Evolutionary conservation across 1,284 basidiomycete species (phyloP).

Genomic region (Naganishia sp.): DNA sequence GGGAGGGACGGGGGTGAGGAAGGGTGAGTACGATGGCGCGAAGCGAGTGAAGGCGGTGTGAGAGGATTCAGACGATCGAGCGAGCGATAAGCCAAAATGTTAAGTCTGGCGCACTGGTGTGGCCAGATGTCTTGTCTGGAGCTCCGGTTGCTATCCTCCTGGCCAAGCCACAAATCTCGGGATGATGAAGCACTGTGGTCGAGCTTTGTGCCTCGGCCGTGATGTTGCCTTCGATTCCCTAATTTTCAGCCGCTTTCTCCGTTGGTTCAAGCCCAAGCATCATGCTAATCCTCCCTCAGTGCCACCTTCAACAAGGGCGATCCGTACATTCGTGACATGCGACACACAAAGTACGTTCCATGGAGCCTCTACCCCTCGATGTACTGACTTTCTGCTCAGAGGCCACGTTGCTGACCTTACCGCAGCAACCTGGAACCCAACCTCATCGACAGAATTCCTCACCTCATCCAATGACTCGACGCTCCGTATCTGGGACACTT

Average conservation of each 20-base stretch:
- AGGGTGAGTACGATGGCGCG: conserved; percentile 61
- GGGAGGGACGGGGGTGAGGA: conserved; percentile 81
- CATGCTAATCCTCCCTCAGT: conserved; percentile 54
- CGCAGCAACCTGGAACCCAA: conserved; percentile 88
- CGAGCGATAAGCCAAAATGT: neutral
- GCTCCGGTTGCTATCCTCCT: no score
- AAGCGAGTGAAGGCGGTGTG: neutral
- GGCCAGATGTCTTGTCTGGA: no score
- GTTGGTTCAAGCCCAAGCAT: neutral
- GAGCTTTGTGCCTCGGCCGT: no score
- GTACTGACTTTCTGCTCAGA: conserved; percentile 55
- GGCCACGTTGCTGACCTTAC: conserved; percentile 93
- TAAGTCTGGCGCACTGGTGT: no score
- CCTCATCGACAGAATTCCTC: conserved; percentile 76
- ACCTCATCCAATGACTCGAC: conserved; percentile 95
- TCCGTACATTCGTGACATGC: conserved; percentile 97
- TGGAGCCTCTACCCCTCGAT: neutral
- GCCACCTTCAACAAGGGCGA: conserved; percentile 91
- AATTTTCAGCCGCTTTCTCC: neutral
- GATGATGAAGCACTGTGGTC: no score
- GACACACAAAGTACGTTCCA: conserved; percentile 76
- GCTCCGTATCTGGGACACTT: conserved; percentile 91
- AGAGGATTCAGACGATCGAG: neutral
- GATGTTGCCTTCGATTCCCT: no score
- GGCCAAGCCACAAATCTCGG: no score